A percentile compares a stretch with the other conserved stretches of the same genome.
These are phyloP conservation scores for Fomitopsis serialis DNA, from an alignment of 768 basidiomycete species.

Conservation along the genomic window DNA sequence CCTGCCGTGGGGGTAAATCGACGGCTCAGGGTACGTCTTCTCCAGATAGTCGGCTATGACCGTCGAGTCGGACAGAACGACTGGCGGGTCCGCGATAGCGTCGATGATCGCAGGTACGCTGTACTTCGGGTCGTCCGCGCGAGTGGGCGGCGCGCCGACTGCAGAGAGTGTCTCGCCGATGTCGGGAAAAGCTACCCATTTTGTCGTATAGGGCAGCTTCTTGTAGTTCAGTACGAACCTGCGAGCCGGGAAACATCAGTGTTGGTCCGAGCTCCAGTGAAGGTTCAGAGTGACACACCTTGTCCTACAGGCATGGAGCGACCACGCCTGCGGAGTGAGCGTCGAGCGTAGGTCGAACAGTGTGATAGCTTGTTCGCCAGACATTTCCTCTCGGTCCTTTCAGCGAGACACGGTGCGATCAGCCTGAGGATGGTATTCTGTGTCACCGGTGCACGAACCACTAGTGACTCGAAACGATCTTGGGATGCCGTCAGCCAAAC, in stretches of 20 bases:
- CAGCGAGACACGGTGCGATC: too few species aligned
- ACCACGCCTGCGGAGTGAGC: not conserved
- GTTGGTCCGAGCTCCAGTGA: not conserved
- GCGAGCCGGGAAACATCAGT: not conserved
- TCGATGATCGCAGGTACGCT: slow-evolving; percentile 25
- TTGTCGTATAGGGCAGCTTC: not conserved
- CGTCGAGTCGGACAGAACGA: slow-evolving; percentile 18
- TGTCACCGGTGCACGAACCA: too few species aligned
- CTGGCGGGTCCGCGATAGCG: slow-evolving; percentile 1
- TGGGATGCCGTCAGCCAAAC: too few species aligned
- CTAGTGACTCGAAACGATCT: too few species aligned
- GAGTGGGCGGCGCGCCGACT: not conserved
- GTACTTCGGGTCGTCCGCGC: slow-evolving; percentile 15
- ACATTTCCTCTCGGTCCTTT: too few species aligned
- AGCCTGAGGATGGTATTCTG: too few species aligned
- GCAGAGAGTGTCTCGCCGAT: not conserved
- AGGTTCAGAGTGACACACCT: not conserved
- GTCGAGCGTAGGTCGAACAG: not conserved
- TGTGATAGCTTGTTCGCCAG: not conserved
- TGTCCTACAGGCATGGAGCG: not conserved
- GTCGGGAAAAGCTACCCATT: not conserved
- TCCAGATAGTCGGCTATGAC: slow-evolving; percentile 24
- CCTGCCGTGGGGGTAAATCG: not conserved
- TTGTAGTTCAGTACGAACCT: slow-evolving; percentile 2
- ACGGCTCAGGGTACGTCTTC: slow-evolving; percentile 19